Conservation (phyloP, 2,329 filamentous ascomycete genomes). For the Penicillium frequentans region DNA sequence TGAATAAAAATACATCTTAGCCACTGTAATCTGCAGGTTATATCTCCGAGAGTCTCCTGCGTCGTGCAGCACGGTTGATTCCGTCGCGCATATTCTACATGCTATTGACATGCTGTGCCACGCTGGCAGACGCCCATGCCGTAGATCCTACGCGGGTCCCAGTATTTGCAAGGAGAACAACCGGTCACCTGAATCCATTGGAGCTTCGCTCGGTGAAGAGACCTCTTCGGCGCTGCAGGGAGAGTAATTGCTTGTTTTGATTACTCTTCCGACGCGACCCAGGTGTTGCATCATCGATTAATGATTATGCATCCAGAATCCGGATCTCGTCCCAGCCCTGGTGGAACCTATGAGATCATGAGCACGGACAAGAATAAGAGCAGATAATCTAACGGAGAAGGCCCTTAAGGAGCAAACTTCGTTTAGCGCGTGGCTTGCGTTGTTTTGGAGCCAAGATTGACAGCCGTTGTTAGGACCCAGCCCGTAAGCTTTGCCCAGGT, state of each 20-base stretch:
- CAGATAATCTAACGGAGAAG: not conserved
- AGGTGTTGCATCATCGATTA: constrained; percentile 11
- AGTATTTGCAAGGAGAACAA: not conserved
- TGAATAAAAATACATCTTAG: not conserved
- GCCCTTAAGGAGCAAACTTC: constrained; percentile 5
- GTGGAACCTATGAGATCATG: constrained; percentile 19
- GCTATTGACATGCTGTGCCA: constrained; percentile 5
- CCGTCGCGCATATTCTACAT: not conserved
- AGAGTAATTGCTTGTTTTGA: constrained; percentile 2
- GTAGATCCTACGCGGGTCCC: not conserved
- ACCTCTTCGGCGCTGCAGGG: not conserved
- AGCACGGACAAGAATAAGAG: not conserved
- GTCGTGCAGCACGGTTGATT: constrained; percentile 10
- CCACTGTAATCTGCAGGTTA: constrained; percentile 2
- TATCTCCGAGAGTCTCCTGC: constrained; percentile 16
- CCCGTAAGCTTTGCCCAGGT: constrained; percentile 15
- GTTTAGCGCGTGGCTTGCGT: constrained; percentile 12
- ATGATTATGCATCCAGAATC: not conserved
- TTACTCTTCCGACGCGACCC: not conserved
- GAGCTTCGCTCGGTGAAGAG: not conserved
- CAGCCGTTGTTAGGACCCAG: constrained; percentile 21
- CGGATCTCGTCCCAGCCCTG: not conserved
- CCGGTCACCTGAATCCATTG: not conserved
- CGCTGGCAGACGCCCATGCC: not conserved
- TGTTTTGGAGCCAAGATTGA: constrained; percentile 14